These are phyloP conservation scores for Wickerhamomyces ciferrii DNA, from an alignment of 805 yeast species.

Conservation along the genomic window DNA sequence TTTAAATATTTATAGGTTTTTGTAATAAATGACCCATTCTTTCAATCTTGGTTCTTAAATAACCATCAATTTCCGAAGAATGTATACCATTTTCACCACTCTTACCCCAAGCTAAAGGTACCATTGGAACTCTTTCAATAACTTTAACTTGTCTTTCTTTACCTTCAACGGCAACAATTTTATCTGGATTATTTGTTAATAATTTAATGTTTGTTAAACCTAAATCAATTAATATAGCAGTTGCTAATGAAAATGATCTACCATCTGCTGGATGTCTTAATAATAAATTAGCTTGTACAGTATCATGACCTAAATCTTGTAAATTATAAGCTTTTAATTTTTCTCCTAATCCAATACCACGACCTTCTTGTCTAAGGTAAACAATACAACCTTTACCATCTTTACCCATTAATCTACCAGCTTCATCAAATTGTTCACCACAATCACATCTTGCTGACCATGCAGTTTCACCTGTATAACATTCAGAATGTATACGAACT, in stretches of 20 bases:
- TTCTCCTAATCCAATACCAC: slow-evolving; percentile 98
- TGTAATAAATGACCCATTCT: slow-evolving; percentile 93
- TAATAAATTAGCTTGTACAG: slow-evolving; percentile 91
- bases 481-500: slow-evolving; percentile 92
- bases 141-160: slow-evolving; percentile 69
- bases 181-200: slow-evolving; percentile 94
- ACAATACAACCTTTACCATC: slow-evolving; percentile 92
- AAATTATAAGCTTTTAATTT: slow-evolving; percentile 93
- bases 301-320: slow-evolving; percentile 97
- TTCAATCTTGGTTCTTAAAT: slow-evolving; percentile 88
- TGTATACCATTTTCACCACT: slow-evolving; percentile 58
- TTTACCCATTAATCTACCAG: slow-evolving; percentile 87
- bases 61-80: slow-evolving; percentile 86
- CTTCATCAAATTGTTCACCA: slow-evolving; percentile 98
- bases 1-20: slow-evolving; percentile 27
- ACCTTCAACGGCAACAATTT: slow-evolving; percentile 92
- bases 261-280: slow-evolving; percentile 97
- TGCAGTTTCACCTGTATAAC: slow-evolving; percentile 98
- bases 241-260: slow-evolving; percentile 90
- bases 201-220: slow-evolving; percentile 68
- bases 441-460: slow-evolving; percentile 99
- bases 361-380: slow-evolving; percentile 94
- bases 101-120: slow-evolving; percentile 85
- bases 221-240: slow-evolving; percentile 84
- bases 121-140: slow-evolving; percentile 90